Conservation (phyloP, 2,329 filamentous ascomycete genomes). For the Colletotrichum euphorbiae region DNA sequence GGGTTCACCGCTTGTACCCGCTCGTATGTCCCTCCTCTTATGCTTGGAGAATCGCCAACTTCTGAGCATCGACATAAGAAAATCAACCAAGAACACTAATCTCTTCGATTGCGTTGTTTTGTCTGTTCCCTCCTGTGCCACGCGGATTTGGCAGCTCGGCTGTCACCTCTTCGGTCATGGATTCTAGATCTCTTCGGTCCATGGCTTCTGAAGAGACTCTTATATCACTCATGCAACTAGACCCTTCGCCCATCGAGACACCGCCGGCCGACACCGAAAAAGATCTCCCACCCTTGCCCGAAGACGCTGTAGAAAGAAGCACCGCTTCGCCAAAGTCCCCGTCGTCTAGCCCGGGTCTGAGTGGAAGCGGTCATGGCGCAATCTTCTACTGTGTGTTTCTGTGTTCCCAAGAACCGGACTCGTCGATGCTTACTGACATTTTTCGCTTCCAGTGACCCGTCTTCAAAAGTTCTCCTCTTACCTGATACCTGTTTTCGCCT, state of each 20-base stretch:
- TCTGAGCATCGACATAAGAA: not conserved
- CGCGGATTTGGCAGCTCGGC: not conserved
- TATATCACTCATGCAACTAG: constrained; percentile 41
- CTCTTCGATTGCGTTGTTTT: too few species aligned
- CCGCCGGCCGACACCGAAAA: constrained; percentile 62
- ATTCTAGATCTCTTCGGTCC: constrained; percentile 34
- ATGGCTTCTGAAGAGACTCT: constrained; percentile 41
- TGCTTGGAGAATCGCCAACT: too few species aligned
- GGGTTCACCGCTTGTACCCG: too few species aligned
- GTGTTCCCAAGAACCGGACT: not conserved
- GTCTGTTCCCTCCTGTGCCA: too few species aligned
- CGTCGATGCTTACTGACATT: not conserved
- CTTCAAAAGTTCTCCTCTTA: constrained; percentile 93
- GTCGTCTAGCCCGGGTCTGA: constrained; percentile 65
- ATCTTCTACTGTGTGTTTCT: constrained; percentile 77
- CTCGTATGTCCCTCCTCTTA: too few species aligned
- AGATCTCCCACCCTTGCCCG: constrained; percentile 54
- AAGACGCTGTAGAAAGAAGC: constrained; percentile 50
- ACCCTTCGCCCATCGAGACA: constrained; percentile 63
- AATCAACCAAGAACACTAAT: not conserved
- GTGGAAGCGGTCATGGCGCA: constrained; percentile 71
- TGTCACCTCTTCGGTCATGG: constrained; percentile 22
- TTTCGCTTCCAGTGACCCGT: constrained; percentile 67
- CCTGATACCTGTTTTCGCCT: constrained; percentile 80
- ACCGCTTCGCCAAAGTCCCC: constrained; percentile 54